Evolutionary conservation across 176 grass and related monocot species (phyloP), one percentile per base, ranked within the genome.

Genomic region (Oryza longistaminata): DNA sequence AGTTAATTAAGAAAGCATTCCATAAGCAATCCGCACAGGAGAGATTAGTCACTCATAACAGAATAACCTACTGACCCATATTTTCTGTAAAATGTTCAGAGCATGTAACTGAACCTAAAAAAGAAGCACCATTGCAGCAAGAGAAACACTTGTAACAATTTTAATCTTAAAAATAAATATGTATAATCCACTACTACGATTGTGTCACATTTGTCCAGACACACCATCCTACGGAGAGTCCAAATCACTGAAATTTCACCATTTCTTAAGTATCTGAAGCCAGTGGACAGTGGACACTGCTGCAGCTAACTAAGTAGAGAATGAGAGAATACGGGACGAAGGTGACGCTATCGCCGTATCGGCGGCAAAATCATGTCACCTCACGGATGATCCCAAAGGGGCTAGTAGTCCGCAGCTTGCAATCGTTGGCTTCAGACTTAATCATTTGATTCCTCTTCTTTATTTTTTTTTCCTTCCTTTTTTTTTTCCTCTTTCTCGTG

Each of bases 341-440:
- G 17, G 24, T 31, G 81, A 84, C n/a, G 45, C 68, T 84, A 46
- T 88, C 81, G 45, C 75, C 68, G 60, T 79, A 84, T 79, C 81
- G 19, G 31, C 16, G 19, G 3, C 81, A 60, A 55, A 66, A 88
- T 84, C 81, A 16, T 46, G 21, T 34, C 60, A 33, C 61, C 70
- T 74, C 45, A 44, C 11, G 14, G 61, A 75, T 68, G 77, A 75
- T 27, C 77, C 60, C 29, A 68, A 74, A 13, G 16, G 22, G 1
- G 1, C 19, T 62, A 62, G 17, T 62, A 62, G 17, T 8, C 5
- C 2, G 58, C 52, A 0, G 49, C 35, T 46, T 76, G 64, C 14
- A 83, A 55, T 72, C 21, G 35, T 33, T 85, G 67, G 82, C 87
- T 88, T 84, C 69, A 11, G 68, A 39, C 80, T 68, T 33, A 42